Evolutionary conservation across 225 moss, liverwort and hornwort genomes (phyloP).

Genomic region (Bryoerythrophyllum caledonicum): DNA sequence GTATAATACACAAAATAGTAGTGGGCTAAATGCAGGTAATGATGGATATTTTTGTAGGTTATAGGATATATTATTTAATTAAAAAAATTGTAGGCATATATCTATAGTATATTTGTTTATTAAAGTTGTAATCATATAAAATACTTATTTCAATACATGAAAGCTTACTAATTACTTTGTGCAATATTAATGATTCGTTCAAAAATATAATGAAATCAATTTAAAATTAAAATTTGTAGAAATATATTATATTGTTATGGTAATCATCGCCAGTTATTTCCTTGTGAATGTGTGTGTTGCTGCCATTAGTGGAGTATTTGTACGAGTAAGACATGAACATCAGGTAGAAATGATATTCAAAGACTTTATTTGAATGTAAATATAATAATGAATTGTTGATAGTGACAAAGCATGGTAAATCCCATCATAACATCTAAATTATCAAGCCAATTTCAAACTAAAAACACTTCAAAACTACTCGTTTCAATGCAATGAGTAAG

Average conservation of each 20-base stretch:
- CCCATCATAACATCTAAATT: no score
- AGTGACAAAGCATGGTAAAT: not conserved
- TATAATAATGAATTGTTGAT: not conserved
- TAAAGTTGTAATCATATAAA: no score
- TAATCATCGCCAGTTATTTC: constrained; percentile 81
- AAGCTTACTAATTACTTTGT: no score
- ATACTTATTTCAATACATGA: not conserved
- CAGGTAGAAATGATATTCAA: constrained; percentile 35
- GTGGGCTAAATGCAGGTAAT: constrained; percentile 36
- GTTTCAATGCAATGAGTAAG: no score
- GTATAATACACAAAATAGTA: constrained; percentile 39
- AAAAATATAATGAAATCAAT: no score
- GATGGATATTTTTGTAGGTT: not conserved
- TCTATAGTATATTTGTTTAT: no score
- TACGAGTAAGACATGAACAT: constrained; percentile 88
- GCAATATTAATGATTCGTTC: no score
- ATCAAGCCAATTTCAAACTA: no score
- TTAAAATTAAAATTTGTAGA: constrained; percentile 16
- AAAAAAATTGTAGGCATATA: no score
- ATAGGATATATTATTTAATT: no score
- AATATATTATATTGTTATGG: constrained; percentile 49
- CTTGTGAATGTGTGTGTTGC: constrained; percentile 82
- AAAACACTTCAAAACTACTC: no score
- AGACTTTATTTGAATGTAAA: not conserved
- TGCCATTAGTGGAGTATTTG: constrained; percentile 84